Conservation (phyloP, 1,284 basidiomycete genomes). For the Rhodotorula sp. region DNA sequence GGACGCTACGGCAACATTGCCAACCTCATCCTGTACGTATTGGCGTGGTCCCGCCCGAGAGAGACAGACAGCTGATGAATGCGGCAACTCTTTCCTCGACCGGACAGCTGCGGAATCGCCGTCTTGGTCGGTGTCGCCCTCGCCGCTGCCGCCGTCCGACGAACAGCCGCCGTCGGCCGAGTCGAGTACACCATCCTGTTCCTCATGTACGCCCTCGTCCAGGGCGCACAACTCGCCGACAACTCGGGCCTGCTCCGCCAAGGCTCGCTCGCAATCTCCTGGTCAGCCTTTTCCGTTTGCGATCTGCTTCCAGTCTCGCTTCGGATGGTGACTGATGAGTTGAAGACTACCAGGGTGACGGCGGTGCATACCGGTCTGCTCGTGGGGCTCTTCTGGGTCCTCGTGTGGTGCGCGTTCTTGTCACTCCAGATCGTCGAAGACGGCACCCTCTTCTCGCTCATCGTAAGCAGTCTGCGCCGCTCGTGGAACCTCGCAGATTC, state of each 20-base stretch:
- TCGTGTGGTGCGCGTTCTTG: constrained; percentile 44
- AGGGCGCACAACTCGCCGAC: constrained; percentile 43
- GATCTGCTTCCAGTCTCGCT: background rate
- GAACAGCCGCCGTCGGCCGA: constrained; percentile 43
- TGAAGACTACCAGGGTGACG: constrained; percentile 22
- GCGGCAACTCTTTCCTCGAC: too few relatives aligned
- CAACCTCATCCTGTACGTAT: constrained; percentile 39
- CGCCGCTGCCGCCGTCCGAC: constrained; percentile 32
- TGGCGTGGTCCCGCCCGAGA: accelerated
- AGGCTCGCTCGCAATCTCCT: constrained; percentile 37
- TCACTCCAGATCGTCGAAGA: constrained; percentile 46
- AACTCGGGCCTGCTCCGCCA: constrained; percentile 40
- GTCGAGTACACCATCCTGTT: constrained; percentile 42
- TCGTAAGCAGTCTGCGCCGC: constrained; percentile 12
- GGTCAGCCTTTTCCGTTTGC: constrained; percentile 9
- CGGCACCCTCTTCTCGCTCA: constrained; percentile 40
- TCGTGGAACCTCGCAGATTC: too few relatives aligned
- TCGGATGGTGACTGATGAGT: background rate
- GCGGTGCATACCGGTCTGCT: constrained; percentile 39
- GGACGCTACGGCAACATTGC: constrained; percentile 41
- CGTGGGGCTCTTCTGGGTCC: constrained; percentile 38
- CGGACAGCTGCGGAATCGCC: constrained; percentile 26
- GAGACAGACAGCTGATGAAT: background rate
- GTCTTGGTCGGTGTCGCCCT: constrained; percentile 40
- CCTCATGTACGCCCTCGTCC: constrained; percentile 41